A percentile compares a stretch with the other conserved stretches of the same genome.
phyloP scores from a whole-genome alignment of 106 monocot species.

The Alisma plantagoaquatica region DNA sequence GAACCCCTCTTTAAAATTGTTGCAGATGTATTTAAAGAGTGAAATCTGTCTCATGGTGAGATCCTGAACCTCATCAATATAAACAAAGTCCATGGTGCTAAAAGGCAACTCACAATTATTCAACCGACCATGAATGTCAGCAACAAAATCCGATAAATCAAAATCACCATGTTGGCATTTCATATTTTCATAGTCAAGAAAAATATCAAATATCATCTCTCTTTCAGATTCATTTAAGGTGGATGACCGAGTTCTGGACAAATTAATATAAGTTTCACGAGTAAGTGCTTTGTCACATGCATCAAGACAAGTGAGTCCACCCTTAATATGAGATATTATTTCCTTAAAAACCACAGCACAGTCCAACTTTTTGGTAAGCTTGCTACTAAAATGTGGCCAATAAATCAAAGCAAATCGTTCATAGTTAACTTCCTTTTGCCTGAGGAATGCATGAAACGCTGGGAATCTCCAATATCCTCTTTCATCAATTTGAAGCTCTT shows the following conservation, averaged over 20 bases:
- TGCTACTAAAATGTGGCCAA: constrained; percentile 50
- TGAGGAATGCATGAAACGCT: constrained; percentile 27
- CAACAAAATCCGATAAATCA: constrained; percentile 67
- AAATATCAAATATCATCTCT: constrained; percentile 49
- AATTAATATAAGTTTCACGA: constrained; percentile 24
- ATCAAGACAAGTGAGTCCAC: constrained; percentile 1
- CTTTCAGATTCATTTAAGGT: constrained; percentile 13
- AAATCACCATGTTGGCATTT: constrained; percentile 36
- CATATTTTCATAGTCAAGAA: constrained; percentile 44
- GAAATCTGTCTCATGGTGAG: constrained; percentile 53
- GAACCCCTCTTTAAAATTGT: constrained; percentile 45
- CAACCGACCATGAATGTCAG: constrained; percentile 33
- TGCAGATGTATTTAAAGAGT: constrained; percentile 48
- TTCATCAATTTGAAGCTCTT: constrained; percentile 1
- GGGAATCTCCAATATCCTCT: constrained; percentile 18
- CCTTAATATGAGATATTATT: constrained; percentile 76
- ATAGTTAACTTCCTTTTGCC: constrained; percentile 40
- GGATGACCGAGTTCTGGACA: constrained; percentile 37
- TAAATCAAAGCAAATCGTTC: constrained; percentile 39
- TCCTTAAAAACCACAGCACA: constrained; percentile 39
- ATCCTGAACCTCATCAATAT: constrained; percentile 79
- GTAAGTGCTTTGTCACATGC: constrained; percentile 14
- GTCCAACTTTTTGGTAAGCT: constrained; percentile 52
- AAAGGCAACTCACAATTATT: too few relatives aligned
- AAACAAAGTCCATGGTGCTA: constrained; percentile 36